Base-by-base conservation (phyloP, 2,329 filamentous ascomycete genomes). In the Aureobasidium mangrovei region DNA sequence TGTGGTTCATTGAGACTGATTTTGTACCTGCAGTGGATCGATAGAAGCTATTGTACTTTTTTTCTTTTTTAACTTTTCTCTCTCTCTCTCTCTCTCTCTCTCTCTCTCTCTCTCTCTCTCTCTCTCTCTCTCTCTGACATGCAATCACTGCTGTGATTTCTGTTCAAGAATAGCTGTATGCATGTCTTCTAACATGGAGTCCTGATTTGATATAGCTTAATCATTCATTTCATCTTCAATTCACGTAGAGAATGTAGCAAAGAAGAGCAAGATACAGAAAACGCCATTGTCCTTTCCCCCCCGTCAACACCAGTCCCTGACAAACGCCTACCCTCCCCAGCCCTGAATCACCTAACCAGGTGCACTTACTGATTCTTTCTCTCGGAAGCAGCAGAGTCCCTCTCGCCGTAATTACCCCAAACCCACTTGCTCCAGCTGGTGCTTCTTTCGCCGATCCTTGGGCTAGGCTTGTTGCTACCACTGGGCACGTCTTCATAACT, bases 381-480 rank as follows among this genome's bases (percentile, higher is more conserved):
- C 59, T 61, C 56, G 51, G 65, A 59, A 24, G 63, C 52, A 8
- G 62, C 64, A 45, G 60, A 62, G 35, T 69, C 65, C 58, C 63
- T 67, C 57, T 69, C 66, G n/a, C 67, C 67, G 54, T 69, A 68
- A 52, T 63, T 64, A 4, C 65, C 65, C 67, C 67, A 70, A 39
- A 70, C 65, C 61, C 61, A 68, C 39, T 67, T 69, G 38, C 62
- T 62, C 67, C 67, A 70, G 2, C 64, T 29, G 46, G 53, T 29
- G 53, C 53, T 8, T 57, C 54, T 54, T 0, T 44, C 39, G 3
- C 7, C 18, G 38, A 57, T 48, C n/a, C 42, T 57, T 3, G 60
- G 57, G 9, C 53, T 56, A 36, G 57, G 58, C 5, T 57, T 56
- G 26, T 57, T 47, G 18, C 41, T 24, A 36, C 24, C 12, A 8